Conservation (phyloP, 1,284 basidiomycete species). For the Mycosarcoma mackinlayi region DNA sequence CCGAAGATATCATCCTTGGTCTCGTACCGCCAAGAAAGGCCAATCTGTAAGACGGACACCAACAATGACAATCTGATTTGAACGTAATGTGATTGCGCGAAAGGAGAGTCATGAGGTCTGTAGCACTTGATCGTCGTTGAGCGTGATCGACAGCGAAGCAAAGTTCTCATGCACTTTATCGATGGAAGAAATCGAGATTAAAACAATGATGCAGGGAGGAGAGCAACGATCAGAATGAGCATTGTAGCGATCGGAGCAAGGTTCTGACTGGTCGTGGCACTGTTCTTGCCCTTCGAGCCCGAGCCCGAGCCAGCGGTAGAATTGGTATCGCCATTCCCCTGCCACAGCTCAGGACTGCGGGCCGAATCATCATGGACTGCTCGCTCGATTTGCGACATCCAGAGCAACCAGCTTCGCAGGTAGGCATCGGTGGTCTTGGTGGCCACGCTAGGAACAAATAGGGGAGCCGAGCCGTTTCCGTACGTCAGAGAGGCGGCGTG, state of each 20-base stretch:
- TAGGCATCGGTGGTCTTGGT: conserved; percentile 27
- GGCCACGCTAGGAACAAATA: conserved; percentile 22
- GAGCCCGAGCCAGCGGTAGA: background rate
- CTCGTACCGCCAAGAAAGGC: conserved; percentile 24
- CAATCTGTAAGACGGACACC: conserved; percentile 12
- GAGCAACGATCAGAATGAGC: background rate
- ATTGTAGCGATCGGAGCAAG: background rate
- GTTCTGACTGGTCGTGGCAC: background rate
- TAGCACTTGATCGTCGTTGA: too few species aligned
- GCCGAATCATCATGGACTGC: conserved; percentile 19
- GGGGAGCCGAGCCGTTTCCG: conserved; percentile 7
- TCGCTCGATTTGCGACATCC: conserved; percentile 39
- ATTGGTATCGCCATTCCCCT: conserved; percentile 5
- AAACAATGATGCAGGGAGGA: background rate
- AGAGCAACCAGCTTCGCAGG: conserved; percentile 37
- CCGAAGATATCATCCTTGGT: conserved; percentile 28
- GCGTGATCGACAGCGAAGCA: too few species aligned
- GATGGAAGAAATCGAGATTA: too few species aligned
- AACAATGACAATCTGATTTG: background rate
- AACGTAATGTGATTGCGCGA: background rate
- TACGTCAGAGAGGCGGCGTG: conserved; percentile 8
- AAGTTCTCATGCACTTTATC: too few species aligned
- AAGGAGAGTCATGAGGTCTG: too few species aligned
- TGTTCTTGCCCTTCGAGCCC: background rate
- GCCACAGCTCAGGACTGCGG: conserved; percentile 39